Evolutionary conservation across 1,139 yeast genomes (phyloP).

Genomic region (Yamadazyma dushanensis): DNA sequence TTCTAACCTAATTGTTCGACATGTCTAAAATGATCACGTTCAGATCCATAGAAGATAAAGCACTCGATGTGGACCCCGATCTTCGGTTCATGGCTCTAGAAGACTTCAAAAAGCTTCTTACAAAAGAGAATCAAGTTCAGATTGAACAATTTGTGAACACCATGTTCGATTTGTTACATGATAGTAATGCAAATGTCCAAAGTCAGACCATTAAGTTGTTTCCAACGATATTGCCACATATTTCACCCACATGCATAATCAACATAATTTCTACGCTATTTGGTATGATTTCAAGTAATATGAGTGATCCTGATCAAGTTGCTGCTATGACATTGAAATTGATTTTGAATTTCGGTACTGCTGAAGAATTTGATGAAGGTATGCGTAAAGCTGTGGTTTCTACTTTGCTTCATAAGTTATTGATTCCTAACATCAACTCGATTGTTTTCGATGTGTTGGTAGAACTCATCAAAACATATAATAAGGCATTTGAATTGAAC

Average conservation of each 20-base stretch:
- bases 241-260: slow-evolving; percentile 26
- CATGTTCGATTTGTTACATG: slow-evolving; percentile 56
- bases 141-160: slow-evolving; percentile 47
- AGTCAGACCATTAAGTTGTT: slow-evolving; percentile 70
- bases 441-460: slow-evolving; percentile 56
- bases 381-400: slow-evolving; percentile 25
- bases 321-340: slow-evolving; percentile 62
- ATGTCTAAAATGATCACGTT: slow-evolving; percentile 16
- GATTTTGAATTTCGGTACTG: slow-evolving; percentile 45
- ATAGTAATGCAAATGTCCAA: slow-evolving; percentile 74
- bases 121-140: slow-evolving; percentile 22
- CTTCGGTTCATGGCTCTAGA: slow-evolving; percentile 84
- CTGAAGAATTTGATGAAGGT: slow-evolving; percentile 18
- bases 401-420: slow-evolving; percentile 19
- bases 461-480: slow-evolving; percentile 58
- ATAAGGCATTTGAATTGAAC: slow-evolving; percentile 42
- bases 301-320: slow-evolving; percentile 20
- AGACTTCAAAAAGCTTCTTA: slow-evolving; percentile 59
- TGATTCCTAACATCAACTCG: background rate
- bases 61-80: slow-evolving; percentile 76
- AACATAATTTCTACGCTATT: slow-evolving; percentile 28
- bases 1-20: too few relatives aligned
- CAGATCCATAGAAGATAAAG: slow-evolving; percentile 42
- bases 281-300: slow-evolving; percentile 17
- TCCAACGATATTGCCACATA: slow-evolving; percentile 35